Percentiles rank a stretch among this genome's conserved stretches.
These are phyloP conservation scores for Fonsecaea erecta DNA, from an alignment of 2,329 filamentous ascomycete genomes.

Conservation along the genomic window DNA sequence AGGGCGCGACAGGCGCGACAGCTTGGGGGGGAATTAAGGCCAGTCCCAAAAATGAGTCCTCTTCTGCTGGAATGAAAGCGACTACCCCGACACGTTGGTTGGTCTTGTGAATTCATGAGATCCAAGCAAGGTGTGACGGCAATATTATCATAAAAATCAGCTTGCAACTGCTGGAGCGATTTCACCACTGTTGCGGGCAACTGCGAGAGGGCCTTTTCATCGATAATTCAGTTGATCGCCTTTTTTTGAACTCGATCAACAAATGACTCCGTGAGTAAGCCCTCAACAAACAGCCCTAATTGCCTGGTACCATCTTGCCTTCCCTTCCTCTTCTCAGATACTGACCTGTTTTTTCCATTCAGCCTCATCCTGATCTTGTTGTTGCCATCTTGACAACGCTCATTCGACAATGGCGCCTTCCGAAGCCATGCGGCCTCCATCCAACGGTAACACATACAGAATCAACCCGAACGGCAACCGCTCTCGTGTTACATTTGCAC, in stretches of 20 bases:
- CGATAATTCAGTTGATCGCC: background rate
- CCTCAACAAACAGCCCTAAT: background rate
- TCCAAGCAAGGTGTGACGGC: background rate
- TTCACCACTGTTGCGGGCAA: background rate
- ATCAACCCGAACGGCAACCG: background rate
- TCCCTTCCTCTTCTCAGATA: background rate
- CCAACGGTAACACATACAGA: conserved; percentile 7
- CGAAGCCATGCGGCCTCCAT: conserved; percentile 3
- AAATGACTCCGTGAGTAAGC: background rate
- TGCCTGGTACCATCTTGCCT: background rate
- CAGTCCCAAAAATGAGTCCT: background rate
- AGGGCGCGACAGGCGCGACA: background rate
- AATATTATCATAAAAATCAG: background rate
- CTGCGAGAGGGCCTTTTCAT: conserved; percentile 4
- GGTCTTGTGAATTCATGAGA: background rate
- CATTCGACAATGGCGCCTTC: background rate
- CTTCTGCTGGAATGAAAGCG: background rate
- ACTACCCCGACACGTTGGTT: background rate
- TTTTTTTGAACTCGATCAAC: background rate
- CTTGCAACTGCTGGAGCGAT: background rate
- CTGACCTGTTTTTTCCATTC: background rate
- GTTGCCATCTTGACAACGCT: background rate
- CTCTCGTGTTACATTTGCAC: conserved; percentile 14
- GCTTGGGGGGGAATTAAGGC: no score
- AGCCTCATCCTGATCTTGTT: background rate